Evolutionary conservation across 148 eudicot genomes (phyloP), one percentile per base, ranked within the genome.

Genomic region (Suaeda aralocaspica): DNA sequence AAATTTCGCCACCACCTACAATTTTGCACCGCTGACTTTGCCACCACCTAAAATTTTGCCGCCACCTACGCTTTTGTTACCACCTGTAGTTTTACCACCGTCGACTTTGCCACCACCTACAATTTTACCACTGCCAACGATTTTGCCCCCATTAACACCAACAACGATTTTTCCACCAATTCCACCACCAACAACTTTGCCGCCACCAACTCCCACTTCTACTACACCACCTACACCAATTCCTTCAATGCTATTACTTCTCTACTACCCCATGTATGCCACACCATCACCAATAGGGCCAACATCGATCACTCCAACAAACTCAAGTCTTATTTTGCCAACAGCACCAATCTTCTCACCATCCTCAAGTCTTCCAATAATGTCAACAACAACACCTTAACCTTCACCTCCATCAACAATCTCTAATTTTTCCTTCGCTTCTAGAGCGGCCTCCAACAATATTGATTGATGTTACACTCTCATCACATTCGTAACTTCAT

Each of bases 31-130:
- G 33, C 61, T 25, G 26, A 25, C 12, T 24, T 51, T 72, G 0
- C 13, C 26, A 24, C 10, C 15, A 13, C 73, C 73, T 12, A 2
- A 6, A 0, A 15, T 25, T 19, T 29, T 14, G 44, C 19, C 64
- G 42, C 55, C 65, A 26, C 64, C 73, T 1, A 18, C 64, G 36
- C 72, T 64, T 4, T 22, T 14, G 18, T 28, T 31, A 0, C 10
- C 49, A 45, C 55, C 53, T 9, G n/a, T 56, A 3, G 52, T 52
- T 16, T 74, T 64, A n/a, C 72, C 77, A 11, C 68, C 72, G 26
- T 68, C 55, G 19, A 21, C 53, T 11, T 72, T 72, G 12, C 0
- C 36, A 15, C 25, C 55, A 22, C 29, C 53, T 19, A 51, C 64
- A 0, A 26, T n/a, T n/a, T n/a, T n/a, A n/a, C n/a, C n/a, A n/a